Evolutionary conservation across 2,329 filamentous ascomycete genomes (phyloP), one percentile per base, ranked within the genome.

Genomic region (Emergomyces africanus): DNA sequence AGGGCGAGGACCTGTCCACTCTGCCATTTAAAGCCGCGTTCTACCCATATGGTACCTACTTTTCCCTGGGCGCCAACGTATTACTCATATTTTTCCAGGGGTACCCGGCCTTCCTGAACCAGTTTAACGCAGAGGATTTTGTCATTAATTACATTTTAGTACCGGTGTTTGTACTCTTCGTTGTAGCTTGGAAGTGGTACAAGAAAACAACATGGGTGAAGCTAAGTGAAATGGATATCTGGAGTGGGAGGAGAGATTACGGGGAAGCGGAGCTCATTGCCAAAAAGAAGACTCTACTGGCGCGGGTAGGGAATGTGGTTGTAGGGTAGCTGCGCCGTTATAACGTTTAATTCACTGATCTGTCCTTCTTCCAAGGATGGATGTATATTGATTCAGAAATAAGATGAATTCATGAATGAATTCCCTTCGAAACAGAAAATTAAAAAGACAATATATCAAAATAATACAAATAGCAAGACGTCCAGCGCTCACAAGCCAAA

Each of bases 81-180:
- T 75, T 77, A 59, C 71, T 82, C 3, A 72, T 80, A 1, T 75
- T 81, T 54, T 75, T 78, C 49, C 78, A 81, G 62, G 80, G 80
- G 14, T 82, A 81, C 68, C 77, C 76, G 5, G 79, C 78, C 2
- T 79, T 75, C 57, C 62, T 82, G 57, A 73, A 73, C 48, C 79
- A 77, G 0, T 83, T 80, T 63, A 74, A 74, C 37, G 72, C 75
- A 0, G 75, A 76, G 1, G 73, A 71, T 9, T 82, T 83, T 64
- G 77, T 83, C 35, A 75, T 80, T 56, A 79, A 78, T 61, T 83
- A 83, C 64, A 78, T 81, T 57, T 72, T 83, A 63, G 62, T 82
- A 0, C 78, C 77, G 0, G 67, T 81, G 2, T 82, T 81, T 60
- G 69, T 71, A 1, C 59, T 78, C 1, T 74, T 80, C 28, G 77